phyloP scores from a whole-genome alignment of 1,284 basidiomycete species.

The Wolfiporia cocos region DNA sequence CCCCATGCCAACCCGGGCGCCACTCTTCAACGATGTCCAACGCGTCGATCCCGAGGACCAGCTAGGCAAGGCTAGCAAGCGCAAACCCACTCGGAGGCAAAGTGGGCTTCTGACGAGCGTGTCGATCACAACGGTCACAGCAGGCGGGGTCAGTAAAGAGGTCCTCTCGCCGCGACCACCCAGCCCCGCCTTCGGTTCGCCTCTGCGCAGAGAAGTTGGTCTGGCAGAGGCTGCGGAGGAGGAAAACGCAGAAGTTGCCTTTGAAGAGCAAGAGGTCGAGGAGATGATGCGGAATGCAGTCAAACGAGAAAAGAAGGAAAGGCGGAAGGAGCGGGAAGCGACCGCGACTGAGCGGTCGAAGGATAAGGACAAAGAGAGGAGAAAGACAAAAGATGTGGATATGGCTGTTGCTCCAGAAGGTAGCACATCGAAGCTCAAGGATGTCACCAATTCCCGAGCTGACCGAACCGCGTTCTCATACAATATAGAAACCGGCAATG shows the following conservation, averaged over 20 bases:
- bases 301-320: slow-evolving; percentile 31
- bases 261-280: slow-evolving; percentile 24
- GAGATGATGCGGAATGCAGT: slow-evolving; percentile 22
- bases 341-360: slow-evolving; percentile 23
- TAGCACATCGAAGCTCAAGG: slow-evolving; percentile 50
- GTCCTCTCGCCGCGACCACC: slow-evolving; percentile 41
- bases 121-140: slow-evolving; percentile 23
- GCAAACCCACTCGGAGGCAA: slow-evolving; percentile 53
- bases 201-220: slow-evolving; percentile 45
- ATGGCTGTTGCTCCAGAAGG: slow-evolving; percentile 28
- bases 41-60: slow-evolving; percentile 27
- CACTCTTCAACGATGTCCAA: slow-evolving; percentile 24
- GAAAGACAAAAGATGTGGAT: slow-evolving; percentile 28
- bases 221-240: slow-evolving; percentile 57
- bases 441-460: slow-evolving; percentile 55
- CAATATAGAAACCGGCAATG: slow-evolving; percentile 29
- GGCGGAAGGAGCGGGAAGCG: slow-evolving; percentile 23
- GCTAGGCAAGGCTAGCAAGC: slow-evolving; percentile 32
- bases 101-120: slow-evolving; percentile 52
- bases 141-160: slow-evolving; percentile 25
- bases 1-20: slow-evolving; percentile 37
- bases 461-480: slow-evolving; percentile 27
- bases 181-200: slow-evolving; percentile 65
- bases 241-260: slow-evolving; percentile 26
- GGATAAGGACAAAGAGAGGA: slow-evolving; percentile 28